Evolutionary conservation across 2,329 filamentous ascomycete genomes (phyloP).

Genomic region (Fusarium decemcellulare): DNA sequence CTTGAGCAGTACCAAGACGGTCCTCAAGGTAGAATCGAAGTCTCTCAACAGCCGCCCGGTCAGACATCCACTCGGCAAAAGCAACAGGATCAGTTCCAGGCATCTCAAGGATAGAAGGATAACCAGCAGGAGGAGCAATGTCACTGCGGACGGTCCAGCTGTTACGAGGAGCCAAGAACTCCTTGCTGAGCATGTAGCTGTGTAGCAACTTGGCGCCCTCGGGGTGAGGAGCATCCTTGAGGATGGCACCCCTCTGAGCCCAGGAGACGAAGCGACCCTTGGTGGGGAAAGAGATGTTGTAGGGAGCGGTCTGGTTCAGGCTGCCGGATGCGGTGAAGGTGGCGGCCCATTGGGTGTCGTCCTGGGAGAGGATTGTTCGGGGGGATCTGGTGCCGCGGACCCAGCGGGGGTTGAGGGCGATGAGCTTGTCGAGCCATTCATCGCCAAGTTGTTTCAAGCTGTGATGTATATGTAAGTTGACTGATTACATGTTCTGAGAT

Average conservation of each 20-base stretch:
- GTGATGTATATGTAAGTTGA: background rate
- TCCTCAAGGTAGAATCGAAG: constrained; percentile 29
- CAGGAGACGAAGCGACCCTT: constrained; percentile 62
- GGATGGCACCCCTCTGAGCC: constrained; percentile 54
- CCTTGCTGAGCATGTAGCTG: constrained; percentile 24
- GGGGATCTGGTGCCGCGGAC: constrained; percentile 66
- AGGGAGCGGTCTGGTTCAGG: constrained; percentile 25
- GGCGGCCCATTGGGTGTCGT: constrained; percentile 49
- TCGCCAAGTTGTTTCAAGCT: constrained; percentile 58
- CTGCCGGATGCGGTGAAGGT: constrained; percentile 51
- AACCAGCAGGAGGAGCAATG: background rate
- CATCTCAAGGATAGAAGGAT: constrained; percentile 18
- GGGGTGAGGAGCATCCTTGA: constrained; percentile 30
- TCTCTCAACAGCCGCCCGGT: constrained; percentile 19
- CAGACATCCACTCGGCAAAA: constrained; percentile 23
- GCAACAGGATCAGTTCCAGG: constrained; percentile 22
- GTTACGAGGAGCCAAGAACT: background rate
- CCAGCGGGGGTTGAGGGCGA: constrained; percentile 66
- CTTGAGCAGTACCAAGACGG: constrained; percentile 13
- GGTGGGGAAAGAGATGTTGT: constrained; percentile 50
- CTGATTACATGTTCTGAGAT: background rate
- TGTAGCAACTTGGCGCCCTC: constrained; percentile 33
- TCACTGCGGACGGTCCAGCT: constrained; percentile 30
- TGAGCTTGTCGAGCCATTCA: constrained; percentile 62
- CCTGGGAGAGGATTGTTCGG: constrained; percentile 48